These are phyloP conservation scores for Umbelopsis sp. DNA, from an alignment of 371 early-diverging fungal species.

Conservation along the genomic window DNA sequence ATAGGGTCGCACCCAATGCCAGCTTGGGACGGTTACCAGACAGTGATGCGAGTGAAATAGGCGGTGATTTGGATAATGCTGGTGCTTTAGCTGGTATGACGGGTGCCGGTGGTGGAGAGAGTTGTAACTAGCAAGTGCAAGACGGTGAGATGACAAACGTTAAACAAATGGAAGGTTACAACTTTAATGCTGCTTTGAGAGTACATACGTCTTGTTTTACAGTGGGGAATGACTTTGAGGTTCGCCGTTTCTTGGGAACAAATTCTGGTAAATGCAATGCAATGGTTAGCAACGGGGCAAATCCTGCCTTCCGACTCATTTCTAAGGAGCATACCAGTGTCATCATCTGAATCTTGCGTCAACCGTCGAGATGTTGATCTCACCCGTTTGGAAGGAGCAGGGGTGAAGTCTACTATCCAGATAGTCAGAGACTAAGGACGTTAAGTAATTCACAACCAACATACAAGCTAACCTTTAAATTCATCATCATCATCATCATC, in stretches of 20 bases:
- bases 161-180: too few species aligned
- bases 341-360: neutral
- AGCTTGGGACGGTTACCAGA: conserved; percentile 29
- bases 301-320: too few species aligned
- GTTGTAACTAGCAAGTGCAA: neutral
- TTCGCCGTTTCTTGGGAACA: neutral
- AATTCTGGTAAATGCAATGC: neutral
- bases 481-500: neutral
- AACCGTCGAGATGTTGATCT: neutral
- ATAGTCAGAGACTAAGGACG: too few species aligned
- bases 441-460: too few species aligned
- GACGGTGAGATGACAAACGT: neutral
- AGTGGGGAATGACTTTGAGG: neutral
- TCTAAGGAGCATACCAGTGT: neutral
- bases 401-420: neutral
- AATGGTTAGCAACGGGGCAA: neutral
- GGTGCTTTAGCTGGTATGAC: conserved; percentile 22
- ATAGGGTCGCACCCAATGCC: conserved; percentile 27
- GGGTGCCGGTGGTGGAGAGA: conserved; percentile 19
- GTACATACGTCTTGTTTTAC: neutral
- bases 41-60: conserved; percentile 2
- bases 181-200: neutral
- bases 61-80: conserved; percentile 27
- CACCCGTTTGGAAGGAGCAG: neutral
- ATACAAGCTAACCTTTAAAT: neutral